Conservation (phyloP, 2,329 filamentous ascomycete species). For the Coniochaeta hoffmannii region DNA sequence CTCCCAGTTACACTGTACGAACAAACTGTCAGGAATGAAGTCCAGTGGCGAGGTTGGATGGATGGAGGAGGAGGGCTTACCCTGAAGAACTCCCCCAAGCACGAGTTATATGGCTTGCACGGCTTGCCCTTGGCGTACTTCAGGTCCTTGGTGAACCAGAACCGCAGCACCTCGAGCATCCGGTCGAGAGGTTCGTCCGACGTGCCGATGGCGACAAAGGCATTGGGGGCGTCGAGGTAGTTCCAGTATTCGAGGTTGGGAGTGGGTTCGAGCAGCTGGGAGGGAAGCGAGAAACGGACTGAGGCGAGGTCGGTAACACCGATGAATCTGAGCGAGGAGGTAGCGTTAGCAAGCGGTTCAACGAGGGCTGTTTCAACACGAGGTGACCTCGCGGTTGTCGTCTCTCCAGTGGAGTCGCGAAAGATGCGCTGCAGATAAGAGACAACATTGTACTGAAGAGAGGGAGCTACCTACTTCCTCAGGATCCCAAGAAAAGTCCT, state of each 20-base stretch:
- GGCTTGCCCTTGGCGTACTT: slow-evolving; percentile 99
- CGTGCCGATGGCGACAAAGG: slow-evolving; percentile 76
- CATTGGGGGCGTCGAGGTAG: slow-evolving; percentile 90
- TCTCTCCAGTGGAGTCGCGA: neutral
- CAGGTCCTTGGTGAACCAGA: slow-evolving; percentile 98
- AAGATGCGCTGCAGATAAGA: neutral
- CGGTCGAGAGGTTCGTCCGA: slow-evolving; percentile 87
- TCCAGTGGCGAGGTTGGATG: too few species aligned
- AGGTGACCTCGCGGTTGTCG: neutral
- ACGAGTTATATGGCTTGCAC: slow-evolving; percentile 98
- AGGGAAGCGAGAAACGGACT: slow-evolving; percentile 91
- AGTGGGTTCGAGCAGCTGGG: slow-evolving; percentile 90
- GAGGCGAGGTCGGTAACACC: slow-evolving; percentile 92
- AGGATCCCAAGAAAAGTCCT: slow-evolving; percentile 83
- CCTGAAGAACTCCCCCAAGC: slow-evolving; percentile 93
- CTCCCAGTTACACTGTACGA: slow-evolving; percentile 98
- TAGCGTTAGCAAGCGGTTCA: neutral
- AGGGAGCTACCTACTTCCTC: slow-evolving; percentile 59
- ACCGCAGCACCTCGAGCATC: slow-evolving; percentile 89
- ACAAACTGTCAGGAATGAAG: too few species aligned
- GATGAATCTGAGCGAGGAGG: slow-evolving; percentile 62
- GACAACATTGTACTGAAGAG: slow-evolving; percentile 7
- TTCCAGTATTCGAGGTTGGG: slow-evolving; percentile 99
- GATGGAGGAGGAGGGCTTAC: slow-evolving; percentile 36
- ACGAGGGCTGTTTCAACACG: neutral